Conservation (phyloP, 257 asterid genomes). For the Gentiana dahurica region DNA sequence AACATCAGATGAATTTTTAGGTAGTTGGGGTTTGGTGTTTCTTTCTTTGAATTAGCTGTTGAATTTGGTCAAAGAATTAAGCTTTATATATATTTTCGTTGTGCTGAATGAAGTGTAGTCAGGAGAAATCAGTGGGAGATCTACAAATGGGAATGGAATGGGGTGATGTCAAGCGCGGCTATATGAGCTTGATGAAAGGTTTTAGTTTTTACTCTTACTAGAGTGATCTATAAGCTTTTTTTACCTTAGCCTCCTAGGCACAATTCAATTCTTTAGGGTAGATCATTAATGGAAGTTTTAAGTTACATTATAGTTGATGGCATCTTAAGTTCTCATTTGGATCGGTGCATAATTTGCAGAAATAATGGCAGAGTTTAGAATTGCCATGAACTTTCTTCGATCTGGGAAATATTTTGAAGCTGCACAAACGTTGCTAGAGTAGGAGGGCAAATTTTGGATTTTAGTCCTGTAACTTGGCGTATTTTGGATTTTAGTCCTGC, state of each 20-base stretch:
- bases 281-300: neutral
- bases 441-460: too few species aligned
- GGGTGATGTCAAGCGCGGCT: constrained; percentile 38
- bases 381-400: too few species aligned
- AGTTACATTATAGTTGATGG: too few species aligned
- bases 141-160: constrained; percentile 43
- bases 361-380: too few species aligned
- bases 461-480: too few species aligned
- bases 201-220: neutral
- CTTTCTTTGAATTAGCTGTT: neutral
- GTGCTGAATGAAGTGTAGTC: constrained; percentile 10
- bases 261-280: neutral
- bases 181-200: constrained; percentile 56
- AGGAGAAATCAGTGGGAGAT: constrained; percentile 25
- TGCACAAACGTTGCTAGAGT: too few species aligned
- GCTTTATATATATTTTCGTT: constrained; percentile 2
- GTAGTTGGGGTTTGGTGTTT: constrained; percentile 3
- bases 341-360: neutral
- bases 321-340: neutral
- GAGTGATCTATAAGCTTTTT: neutral
- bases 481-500: too few species aligned
- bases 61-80: neutral
- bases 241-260: neutral
- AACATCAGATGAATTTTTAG: constrained; percentile 20
- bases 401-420: too few species aligned